phyloP scores from a whole-genome alignment of 2,329 filamentous ascomycete genomes.

The Botrytis byssoidea region DNA sequence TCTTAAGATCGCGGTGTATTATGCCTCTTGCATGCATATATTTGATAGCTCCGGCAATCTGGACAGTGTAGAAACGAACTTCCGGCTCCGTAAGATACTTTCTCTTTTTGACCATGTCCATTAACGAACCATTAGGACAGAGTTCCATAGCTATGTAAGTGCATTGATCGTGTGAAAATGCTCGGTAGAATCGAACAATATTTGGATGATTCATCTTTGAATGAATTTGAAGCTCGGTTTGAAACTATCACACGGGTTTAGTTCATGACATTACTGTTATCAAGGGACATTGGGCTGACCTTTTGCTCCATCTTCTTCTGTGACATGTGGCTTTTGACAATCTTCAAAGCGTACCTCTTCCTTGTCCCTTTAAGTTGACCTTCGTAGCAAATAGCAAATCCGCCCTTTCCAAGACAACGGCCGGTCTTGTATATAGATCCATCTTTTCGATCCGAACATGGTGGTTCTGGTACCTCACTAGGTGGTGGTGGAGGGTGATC shows the following conservation, averaged over 20 bases:
- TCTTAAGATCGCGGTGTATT: slow-evolving; percentile 95
- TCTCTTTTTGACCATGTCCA: slow-evolving; percentile 94
- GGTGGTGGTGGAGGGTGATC: slow-evolving; percentile 67
- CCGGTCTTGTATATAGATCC: slow-evolving; percentile 73
- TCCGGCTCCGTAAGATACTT: slow-evolving; percentile 91
- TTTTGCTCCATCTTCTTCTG: slow-evolving; percentile 77
- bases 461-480: slow-evolving; percentile 56
- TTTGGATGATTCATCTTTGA: slow-evolving; percentile 96
- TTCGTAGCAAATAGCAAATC: slow-evolving; percentile 79
- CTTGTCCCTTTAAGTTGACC: slow-evolving; percentile 65
- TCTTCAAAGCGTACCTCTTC: slow-evolving; percentile 73
- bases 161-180: slow-evolving; percentile 83
- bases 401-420: slow-evolving; percentile 73
- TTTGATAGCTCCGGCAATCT: slow-evolving; percentile 95
- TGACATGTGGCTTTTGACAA: slow-evolving; percentile 80
- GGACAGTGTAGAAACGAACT: slow-evolving; percentile 88
- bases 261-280: not conserved
- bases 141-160: slow-evolving; percentile 94
- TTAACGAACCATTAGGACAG: slow-evolving; percentile 92
- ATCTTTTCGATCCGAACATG: slow-evolving; percentile 66
- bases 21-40: slow-evolving; percentile 96
- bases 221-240: slow-evolving; percentile 92
- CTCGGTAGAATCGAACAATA: slow-evolving; percentile 91
- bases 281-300: slow-evolving; percentile 47
- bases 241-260: slow-evolving; percentile 50